These are phyloP conservation scores for Candida peoriensis DNA, from an alignment of 805 yeast species.

Conservation along the genomic window DNA sequence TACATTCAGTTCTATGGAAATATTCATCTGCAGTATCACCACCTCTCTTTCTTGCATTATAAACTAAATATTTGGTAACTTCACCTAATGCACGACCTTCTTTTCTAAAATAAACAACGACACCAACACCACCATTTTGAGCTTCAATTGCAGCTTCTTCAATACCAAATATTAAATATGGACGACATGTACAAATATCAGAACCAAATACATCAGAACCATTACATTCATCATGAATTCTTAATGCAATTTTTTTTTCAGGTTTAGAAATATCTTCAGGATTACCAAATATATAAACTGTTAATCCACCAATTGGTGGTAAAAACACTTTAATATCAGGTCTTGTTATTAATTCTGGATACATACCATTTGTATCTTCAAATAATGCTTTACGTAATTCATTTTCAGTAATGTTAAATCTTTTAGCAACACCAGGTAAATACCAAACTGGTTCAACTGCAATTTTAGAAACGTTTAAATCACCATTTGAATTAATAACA, in stretches of 20 bases:
- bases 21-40: slow-evolving; percentile 67
- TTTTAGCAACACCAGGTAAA: slow-evolving; percentile 62
- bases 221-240: slow-evolving; percentile 67
- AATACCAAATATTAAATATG: slow-evolving; percentile 60
- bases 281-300: slow-evolving; percentile 63
- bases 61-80: slow-evolving; percentile 63
- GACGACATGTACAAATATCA: slow-evolving; percentile 67
- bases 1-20: slow-evolving; percentile 63
- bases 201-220: slow-evolving; percentile 68
- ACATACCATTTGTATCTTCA: slow-evolving; percentile 68
- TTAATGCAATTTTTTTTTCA: slow-evolving; percentile 44
- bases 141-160: slow-evolving; percentile 67
- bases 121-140: slow-evolving; percentile 60
- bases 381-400: slow-evolving; percentile 56
- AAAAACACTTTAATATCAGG: slow-evolving; percentile 61
- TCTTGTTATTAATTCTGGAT: slow-evolving; percentile 63
- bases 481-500: slow-evolving; percentile 56
- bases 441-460: slow-evolving; percentile 73
- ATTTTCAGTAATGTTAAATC: slow-evolving; percentile 51
- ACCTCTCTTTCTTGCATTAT: slow-evolving; percentile 64
- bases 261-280: slow-evolving; percentile 51
- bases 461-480: slow-evolving; percentile 54
- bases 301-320: slow-evolving; percentile 67
- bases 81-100: slow-evolving; percentile 70
- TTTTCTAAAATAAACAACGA: slow-evolving; percentile 60